A percentile compares a stretch with the other conserved stretches of the same genome.
These are phyloP conservation scores for Ophiostoma sp. DNA, from an alignment of 2,329 filamentous ascomycete species.

Conservation along the genomic window DNA sequence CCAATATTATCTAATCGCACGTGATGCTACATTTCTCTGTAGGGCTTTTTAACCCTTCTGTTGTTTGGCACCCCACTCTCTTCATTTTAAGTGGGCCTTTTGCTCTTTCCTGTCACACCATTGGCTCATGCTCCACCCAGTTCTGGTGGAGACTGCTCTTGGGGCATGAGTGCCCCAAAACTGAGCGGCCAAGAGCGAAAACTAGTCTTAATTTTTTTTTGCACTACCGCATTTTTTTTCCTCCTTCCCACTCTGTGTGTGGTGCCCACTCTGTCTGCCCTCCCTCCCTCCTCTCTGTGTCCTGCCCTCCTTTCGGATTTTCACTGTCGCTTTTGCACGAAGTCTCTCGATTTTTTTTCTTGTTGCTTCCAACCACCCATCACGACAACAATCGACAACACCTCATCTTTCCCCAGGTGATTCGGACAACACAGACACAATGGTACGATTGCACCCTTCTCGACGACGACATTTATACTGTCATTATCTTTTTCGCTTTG, in stretches of 20 bases:
- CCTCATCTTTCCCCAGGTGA: slow-evolving; percentile 39
- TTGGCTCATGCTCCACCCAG: neutral
- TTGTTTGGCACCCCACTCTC: neutral
- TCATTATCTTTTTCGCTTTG: neutral
- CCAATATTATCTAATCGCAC: neutral
- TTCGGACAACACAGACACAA: slow-evolving; percentile 53
- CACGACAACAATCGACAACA: slow-evolving; percentile 23
- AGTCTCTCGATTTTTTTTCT: slow-evolving; percentile 5
- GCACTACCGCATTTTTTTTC: slow-evolving; percentile 27
- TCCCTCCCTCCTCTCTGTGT: neutral
- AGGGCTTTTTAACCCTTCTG: slow-evolving; percentile 49
- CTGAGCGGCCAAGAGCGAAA: neutral
- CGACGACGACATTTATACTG: neutral
- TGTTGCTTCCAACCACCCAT: slow-evolving; percentile 11
- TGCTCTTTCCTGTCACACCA: neutral
- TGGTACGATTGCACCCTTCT: slow-evolving; percentile 44
- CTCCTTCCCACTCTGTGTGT: slow-evolving; percentile 13
- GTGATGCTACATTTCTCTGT: slow-evolving; percentile 29
- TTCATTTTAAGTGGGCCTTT: slow-evolving; percentile 5
- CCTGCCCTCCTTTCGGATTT: slow-evolving; percentile 21
- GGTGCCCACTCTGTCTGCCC: slow-evolving; percentile 19
- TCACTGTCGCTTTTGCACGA: slow-evolving; percentile 14
- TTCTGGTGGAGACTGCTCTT: neutral
- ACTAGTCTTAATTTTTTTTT: slow-evolving; percentile 24
- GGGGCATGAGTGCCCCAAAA: slow-evolving; percentile 11